A percentile compares a stretch with the other conserved stretches of the same genome.
Conservation (phyloP, 805 yeast genomes). For the Kodamaea leandrae region DNA sequence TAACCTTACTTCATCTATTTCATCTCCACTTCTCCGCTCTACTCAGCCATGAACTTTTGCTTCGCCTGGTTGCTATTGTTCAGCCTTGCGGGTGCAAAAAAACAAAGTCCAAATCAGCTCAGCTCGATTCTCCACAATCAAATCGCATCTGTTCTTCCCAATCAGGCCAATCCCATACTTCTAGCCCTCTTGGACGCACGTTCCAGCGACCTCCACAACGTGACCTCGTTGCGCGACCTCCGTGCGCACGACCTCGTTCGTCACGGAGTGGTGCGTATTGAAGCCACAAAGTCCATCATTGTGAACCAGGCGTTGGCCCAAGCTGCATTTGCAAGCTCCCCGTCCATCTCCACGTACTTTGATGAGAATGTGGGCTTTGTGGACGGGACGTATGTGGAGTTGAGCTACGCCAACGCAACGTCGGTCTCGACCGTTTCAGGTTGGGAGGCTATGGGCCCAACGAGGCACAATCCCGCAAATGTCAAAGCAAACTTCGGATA, state of each 20-base stretch:
- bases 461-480: conserved; percentile 6
- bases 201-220: not conserved
- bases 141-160: no score
- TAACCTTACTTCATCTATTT: no score
- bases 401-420: conserved; percentile 4
- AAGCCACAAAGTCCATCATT: conserved; percentile 6
- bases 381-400: conserved; percentile 3
- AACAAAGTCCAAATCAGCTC: no score
- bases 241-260: conserved; percentile 41
- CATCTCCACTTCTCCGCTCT: no score
- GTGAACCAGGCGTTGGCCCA: conserved; percentile 4
- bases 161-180: conserved; percentile 7
- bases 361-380: not conserved
- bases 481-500: conserved; percentile 8
- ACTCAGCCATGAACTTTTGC: no score
- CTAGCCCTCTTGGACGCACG: conserved; percentile 3
- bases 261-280: conserved; percentile 22
- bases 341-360: conserved; percentile 2
- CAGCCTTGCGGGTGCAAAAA: no score
- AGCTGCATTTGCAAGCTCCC: conserved; percentile 1
- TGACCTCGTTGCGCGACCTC: conserved; percentile 5
- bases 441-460: conserved; percentile 12
- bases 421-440: not conserved
- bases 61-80: no score
- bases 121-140: no score